Conservation (phyloP, 176 grass and related monocot genomes). For the Zoysia pacifica region DNA sequence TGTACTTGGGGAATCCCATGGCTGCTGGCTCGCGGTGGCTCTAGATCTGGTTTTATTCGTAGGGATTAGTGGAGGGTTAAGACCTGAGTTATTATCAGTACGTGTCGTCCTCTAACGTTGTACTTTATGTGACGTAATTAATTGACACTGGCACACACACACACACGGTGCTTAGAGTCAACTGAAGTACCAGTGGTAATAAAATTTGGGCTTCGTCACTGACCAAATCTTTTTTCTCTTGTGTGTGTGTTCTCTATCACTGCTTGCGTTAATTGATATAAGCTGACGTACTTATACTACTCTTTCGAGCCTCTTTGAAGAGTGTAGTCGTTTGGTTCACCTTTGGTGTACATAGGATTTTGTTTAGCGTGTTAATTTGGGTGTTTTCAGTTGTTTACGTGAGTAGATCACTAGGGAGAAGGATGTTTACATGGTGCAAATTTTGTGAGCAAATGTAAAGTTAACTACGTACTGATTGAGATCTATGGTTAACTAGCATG, state of each 20-base stretch:
- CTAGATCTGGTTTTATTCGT: not conserved
- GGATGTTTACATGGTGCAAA: too few relatives aligned
- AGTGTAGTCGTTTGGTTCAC: not conserved
- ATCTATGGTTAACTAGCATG: too few relatives aligned
- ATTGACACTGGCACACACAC: not conserved
- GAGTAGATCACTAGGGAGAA: too few relatives aligned
- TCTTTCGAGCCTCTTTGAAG: not conserved
- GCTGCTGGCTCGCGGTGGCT: not conserved
- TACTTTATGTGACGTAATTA: not conserved
- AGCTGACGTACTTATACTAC: not conserved
- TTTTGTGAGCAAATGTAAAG: too few relatives aligned
- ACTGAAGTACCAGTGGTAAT: not conserved
- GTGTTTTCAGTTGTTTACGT: too few relatives aligned
- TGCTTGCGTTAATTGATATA: not conserved
- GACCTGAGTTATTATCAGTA: too few relatives aligned
- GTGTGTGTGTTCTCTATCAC: not conserved
- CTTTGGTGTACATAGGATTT: not conserved
- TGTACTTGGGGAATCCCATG: not conserved
- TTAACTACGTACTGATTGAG: too few relatives aligned
- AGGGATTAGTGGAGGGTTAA: constrained; percentile 5
- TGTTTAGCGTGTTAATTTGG: too few relatives aligned
- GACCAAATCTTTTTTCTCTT: not conserved
- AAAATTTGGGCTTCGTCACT: not conserved
- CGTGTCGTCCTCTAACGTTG: not conserved
- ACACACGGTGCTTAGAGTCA: not conserved